A percentile compares a stretch with the other conserved stretches of the same genome.
These are phyloP conservation scores for Noccaea bulbosa DNA, from an alignment of 345 rosid genomes.

Conservation along the genomic window DNA sequence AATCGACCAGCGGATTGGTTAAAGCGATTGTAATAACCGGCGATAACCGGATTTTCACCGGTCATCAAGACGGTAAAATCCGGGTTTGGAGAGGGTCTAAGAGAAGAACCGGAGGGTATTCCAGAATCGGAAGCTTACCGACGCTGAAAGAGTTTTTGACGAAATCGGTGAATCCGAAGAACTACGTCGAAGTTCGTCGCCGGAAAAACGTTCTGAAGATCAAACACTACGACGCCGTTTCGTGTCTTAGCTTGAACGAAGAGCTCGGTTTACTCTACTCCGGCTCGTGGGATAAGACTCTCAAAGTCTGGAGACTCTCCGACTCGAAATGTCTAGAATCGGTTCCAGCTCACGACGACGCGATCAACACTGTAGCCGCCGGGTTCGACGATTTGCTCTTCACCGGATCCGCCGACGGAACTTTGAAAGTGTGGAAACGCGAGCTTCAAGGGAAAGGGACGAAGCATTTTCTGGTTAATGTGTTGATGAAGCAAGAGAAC, in stretches of 20 bases:
- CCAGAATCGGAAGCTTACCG: conserved; percentile 59
- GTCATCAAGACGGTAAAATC: conserved; percentile 75
- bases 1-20: conserved; percentile 63
- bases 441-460: conserved; percentile 61
- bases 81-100: conserved; percentile 62
- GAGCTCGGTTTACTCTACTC: conserved; percentile 62
- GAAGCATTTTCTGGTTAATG: conserved; percentile 60
- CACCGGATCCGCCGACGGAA: conserved; percentile 78
- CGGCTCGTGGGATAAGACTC: conserved; percentile 71
- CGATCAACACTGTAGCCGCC: conserved; percentile 58
- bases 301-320: conserved; percentile 63
- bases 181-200: conserved; percentile 64
- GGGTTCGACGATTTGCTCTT: conserved; percentile 55
- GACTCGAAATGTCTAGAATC: conserved; percentile 67
- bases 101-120: conserved; percentile 44
- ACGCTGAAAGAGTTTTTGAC: conserved; percentile 53
- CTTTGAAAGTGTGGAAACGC: conserved; percentile 67
- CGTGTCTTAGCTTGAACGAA: conserved; percentile 60
- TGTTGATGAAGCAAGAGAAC: conserved; percentile 64
- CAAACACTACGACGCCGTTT: conserved; percentile 66
- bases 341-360: conserved; percentile 66
- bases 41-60: conserved; percentile 58
- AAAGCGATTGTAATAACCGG: conserved; percentile 52
- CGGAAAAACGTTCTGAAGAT: conserved; percentile 55
- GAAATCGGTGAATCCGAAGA: conserved; percentile 60